Conservation (phyloP, 768 basidiomycete species). For the Plicaturopsis crispa region DNA sequence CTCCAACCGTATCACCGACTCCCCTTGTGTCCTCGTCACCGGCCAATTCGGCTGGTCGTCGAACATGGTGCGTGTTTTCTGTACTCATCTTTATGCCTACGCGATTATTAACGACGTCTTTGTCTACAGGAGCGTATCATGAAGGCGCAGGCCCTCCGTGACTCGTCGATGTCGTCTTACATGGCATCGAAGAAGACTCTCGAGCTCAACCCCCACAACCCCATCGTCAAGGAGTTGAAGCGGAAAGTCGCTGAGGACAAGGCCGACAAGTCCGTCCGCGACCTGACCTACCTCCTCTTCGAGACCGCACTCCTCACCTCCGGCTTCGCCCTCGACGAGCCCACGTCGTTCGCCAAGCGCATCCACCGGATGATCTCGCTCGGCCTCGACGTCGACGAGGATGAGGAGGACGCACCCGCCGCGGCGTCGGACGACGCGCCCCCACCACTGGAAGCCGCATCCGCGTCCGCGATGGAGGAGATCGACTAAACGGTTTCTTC, state of each 20-base stretch:
- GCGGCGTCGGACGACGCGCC: conserved; percentile 42
- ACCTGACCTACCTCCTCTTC: conserved; percentile 91
- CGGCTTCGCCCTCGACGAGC: conserved; percentile 93
- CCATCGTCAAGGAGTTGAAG: conserved; percentile 95
- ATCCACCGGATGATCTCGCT: conserved; percentile 93
- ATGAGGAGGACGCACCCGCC: conserved; percentile 37
- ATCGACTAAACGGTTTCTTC: conserved; percentile 67
- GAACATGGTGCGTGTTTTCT: conserved; percentile 69
- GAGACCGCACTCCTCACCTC: conserved; percentile 96
- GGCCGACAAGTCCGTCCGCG: conserved; percentile 96
- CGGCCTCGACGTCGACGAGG: conserved; percentile 77
- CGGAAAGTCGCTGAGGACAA: conserved; percentile 95
- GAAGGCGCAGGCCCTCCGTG: conserved; percentile 96
- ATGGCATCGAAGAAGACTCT: conserved; percentile 99
- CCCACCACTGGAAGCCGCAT: conserved; percentile 47
- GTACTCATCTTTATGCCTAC: background rate
- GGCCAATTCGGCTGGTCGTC: conserved; percentile 99
- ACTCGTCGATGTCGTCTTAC: conserved; percentile 97
- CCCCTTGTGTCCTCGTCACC: conserved; percentile 94
- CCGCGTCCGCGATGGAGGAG: conserved; percentile 93
- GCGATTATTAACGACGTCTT: too few species aligned
- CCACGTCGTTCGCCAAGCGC: conserved; percentile 89
- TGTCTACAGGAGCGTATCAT: conserved; percentile 81
- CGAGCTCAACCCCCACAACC: conserved; percentile 87
- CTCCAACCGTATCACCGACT: conserved; percentile 96